These are phyloP conservation scores for Mortierella sp. DNA, from an alignment of 371 early-diverging fungal genomes.

Conservation along the genomic window DNA sequence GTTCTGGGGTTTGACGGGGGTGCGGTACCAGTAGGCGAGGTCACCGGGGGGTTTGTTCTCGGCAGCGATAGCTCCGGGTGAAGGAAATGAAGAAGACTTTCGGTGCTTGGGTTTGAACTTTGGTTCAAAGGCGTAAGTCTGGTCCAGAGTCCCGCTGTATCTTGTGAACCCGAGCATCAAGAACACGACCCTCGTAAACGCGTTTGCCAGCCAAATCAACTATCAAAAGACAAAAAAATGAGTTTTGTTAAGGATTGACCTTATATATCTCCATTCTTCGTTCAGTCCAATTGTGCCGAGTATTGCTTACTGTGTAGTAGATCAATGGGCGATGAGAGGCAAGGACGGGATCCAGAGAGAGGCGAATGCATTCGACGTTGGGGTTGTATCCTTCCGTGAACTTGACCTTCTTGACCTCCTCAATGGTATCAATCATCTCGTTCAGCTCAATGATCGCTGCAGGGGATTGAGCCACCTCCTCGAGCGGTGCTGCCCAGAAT, in stretches of 20 bases:
- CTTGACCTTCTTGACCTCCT: constrained; percentile 58
- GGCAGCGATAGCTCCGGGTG: background rate
- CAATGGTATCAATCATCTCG: constrained; percentile 63
- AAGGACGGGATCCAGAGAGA: constrained; percentile 73
- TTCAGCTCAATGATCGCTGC: constrained; percentile 55
- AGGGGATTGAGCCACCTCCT: constrained; percentile 58
- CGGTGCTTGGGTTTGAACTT: constrained; percentile 8
- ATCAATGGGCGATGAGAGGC: constrained; percentile 75
- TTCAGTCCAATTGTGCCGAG: background rate
- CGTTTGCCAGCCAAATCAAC: constrained; percentile 31
- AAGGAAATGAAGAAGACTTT: background rate
- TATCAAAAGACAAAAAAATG: background rate
- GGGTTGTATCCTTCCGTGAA: constrained; percentile 70
- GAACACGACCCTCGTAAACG: constrained; percentile 19
- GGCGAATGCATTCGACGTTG: constrained; percentile 65
- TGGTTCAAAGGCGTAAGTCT: constrained; percentile 5
- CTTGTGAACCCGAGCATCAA: constrained; percentile 24
- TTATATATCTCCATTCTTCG: too few species aligned
- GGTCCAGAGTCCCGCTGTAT: constrained; percentile 13
- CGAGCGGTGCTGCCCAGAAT: constrained; percentile 63
- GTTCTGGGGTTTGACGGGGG: constrained; percentile 53
- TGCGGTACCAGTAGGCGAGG: constrained; percentile 68
- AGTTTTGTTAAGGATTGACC: background rate
- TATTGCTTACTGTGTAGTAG: constrained; percentile 62
- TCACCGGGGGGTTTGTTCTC: constrained; percentile 2